Percentiles rank a stretch among this genome's conserved stretches.
phyloP scores from a whole-genome alignment of 192 early-diverging fungal genomes.

The Coemansia furcata region DNA sequence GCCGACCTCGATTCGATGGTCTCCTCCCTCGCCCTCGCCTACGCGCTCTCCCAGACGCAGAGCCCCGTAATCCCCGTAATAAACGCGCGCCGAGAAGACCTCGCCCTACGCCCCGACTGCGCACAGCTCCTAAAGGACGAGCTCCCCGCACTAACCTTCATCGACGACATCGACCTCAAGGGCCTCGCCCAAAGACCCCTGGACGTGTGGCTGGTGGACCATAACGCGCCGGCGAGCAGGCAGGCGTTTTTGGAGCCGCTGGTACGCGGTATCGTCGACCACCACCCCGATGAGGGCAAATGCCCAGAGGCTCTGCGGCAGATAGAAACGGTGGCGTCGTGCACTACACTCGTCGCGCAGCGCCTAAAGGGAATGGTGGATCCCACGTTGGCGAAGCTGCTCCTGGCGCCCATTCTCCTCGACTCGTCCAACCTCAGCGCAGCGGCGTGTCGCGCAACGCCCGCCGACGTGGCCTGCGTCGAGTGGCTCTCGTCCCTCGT shows the following conservation, averaged over 20 bases:
- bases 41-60: no score
- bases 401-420: constrained; percentile 35
- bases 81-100: constrained; percentile 7
- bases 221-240: constrained; percentile 39
- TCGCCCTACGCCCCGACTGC: constrained; percentile 44
- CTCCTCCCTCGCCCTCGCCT: no score
- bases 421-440: constrained; percentile 36
- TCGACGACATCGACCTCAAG: constrained; percentile 30
- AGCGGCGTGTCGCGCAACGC: constrained; percentile 20
- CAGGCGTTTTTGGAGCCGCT: constrained; percentile 27
- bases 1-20: no score
- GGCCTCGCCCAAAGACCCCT: background rate
- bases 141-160: constrained; percentile 29
- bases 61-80: no score
- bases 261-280: constrained; percentile 49
- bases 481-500: constrained; percentile 31
- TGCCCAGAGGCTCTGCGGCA: constrained; percentile 15
- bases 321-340: constrained; percentile 42
- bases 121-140: constrained; percentile 2
- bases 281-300: constrained; percentile 44
- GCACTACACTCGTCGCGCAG: constrained; percentile 27
- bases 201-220: constrained; percentile 43
- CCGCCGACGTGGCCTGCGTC: constrained; percentile 18
- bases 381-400: constrained; percentile 26
- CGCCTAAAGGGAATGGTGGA: constrained; percentile 9